Conservation (phyloP, 768 basidiomycete species). For the Boletus subparvulus region DNA sequence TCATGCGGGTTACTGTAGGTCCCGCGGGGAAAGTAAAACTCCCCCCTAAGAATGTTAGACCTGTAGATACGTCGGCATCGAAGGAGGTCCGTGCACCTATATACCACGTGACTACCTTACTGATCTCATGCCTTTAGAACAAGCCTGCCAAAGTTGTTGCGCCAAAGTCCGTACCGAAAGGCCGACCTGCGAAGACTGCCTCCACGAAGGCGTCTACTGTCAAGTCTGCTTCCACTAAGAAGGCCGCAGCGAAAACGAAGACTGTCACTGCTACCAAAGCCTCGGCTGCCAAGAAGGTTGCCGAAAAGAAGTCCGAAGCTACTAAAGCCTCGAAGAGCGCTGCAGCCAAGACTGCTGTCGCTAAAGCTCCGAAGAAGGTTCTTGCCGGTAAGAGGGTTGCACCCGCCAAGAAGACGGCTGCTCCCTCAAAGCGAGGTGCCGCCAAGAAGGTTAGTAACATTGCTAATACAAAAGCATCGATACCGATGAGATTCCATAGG, state of each 20-base stretch:
- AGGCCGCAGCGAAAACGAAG: constrained; percentile 38
- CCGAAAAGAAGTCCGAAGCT: constrained; percentile 33
- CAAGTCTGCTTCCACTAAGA: constrained; percentile 28
- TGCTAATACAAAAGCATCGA: not conserved
- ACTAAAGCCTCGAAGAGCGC: constrained; percentile 35
- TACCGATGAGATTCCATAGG: constrained; percentile 34
- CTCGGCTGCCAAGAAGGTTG: constrained; percentile 43
- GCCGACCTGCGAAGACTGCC: constrained; percentile 30
- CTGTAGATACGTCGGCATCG: constrained; percentile 49
- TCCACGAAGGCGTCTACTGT: constrained; percentile 23
- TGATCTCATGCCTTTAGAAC: constrained; percentile 24
- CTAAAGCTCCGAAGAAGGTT: constrained; percentile 34
- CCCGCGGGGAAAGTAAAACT: constrained; percentile 62
- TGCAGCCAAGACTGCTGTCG: constrained; percentile 12
- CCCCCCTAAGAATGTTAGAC: constrained; percentile 55
- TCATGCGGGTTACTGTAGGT: constrained; percentile 29
- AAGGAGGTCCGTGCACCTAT: constrained; percentile 50
- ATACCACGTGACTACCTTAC: constrained; percentile 22
- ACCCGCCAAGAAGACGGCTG: constrained; percentile 40
- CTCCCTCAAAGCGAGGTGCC: constrained; percentile 47
- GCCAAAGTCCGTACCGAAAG: constrained; percentile 25
- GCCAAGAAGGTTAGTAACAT: constrained; percentile 59
- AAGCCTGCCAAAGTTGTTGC: constrained; percentile 33
- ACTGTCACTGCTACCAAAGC: constrained; percentile 30
- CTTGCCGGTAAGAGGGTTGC: constrained; percentile 33